These are phyloP conservation scores for Aspergillus viridinutans DNA, from an alignment of 2,329 filamentous ascomycete species.

Conservation along the genomic window DNA sequence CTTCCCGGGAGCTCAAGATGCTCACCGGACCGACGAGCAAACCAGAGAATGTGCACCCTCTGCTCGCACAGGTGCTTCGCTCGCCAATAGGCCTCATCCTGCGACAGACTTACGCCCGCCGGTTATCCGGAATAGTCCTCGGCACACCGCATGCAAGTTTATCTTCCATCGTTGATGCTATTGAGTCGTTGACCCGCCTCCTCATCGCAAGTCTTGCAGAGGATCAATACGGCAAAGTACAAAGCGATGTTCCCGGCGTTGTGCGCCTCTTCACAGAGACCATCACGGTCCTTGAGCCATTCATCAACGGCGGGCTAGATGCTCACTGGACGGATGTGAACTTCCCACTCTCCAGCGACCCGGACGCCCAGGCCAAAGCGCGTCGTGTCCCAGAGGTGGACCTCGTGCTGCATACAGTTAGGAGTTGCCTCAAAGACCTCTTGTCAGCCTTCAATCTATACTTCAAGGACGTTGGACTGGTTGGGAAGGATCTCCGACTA, in stretches of 20 bases:
- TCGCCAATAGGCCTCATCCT: slow-evolving; percentile 63
- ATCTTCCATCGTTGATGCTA: slow-evolving; percentile 65
- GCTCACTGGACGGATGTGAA: slow-evolving; percentile 77
- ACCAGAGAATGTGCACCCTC: slow-evolving; percentile 47
- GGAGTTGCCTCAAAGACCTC: slow-evolving; percentile 61
- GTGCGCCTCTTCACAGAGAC: slow-evolving; percentile 68
- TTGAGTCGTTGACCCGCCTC: slow-evolving; percentile 65
- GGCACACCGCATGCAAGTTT: slow-evolving; percentile 69
- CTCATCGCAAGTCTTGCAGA: slow-evolving; percentile 71
- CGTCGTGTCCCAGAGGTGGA: slow-evolving; percentile 62
- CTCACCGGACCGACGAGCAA: slow-evolving; percentile 39
- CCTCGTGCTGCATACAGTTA: slow-evolving; percentile 61
- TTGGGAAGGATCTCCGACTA: slow-evolving; percentile 64
- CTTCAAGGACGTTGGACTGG: slow-evolving; percentile 65
- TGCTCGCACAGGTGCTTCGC: slow-evolving; percentile 46
- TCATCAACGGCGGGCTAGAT: slow-evolving; percentile 50
- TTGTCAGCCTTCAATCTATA: slow-evolving; percentile 71
- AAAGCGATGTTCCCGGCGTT: slow-evolving; percentile 70
- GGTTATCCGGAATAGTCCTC: slow-evolving; percentile 63
- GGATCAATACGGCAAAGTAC: slow-evolving; percentile 81
- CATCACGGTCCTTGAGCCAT: slow-evolving; percentile 65
- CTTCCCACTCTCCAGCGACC: slow-evolving; percentile 40
- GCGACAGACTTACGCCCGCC: slow-evolving; percentile 63
- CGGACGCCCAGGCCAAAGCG: slow-evolving; percentile 29
- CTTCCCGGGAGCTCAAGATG: slow-evolving; percentile 36